Evolutionary conservation across 1,284 basidiomycete species (phyloP).

Genomic region (Naganishia albida): DNA sequence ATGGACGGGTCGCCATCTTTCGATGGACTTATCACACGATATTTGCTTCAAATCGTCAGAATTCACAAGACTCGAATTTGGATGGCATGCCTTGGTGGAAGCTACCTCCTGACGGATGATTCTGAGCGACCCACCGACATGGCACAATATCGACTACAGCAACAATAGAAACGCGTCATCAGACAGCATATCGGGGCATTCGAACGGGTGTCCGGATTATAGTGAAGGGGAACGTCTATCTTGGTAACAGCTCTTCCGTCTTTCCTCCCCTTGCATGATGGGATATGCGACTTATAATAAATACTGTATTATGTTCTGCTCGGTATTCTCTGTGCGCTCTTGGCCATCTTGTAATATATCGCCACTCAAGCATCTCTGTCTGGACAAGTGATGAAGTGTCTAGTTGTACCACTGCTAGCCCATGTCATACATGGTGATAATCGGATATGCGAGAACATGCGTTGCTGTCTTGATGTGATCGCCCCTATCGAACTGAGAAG

Average conservation of each 20-base stretch:
- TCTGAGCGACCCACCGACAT: background rate
- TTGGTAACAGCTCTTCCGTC: background rate
- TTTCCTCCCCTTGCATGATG: background rate
- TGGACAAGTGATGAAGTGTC: background rate
- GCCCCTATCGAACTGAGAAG: background rate
- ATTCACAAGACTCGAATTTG: slow-evolving; percentile 77
- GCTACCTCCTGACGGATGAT: slow-evolving; percentile 30
- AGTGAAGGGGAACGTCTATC: background rate
- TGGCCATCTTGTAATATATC: slow-evolving; percentile 20
- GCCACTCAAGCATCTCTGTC: background rate
- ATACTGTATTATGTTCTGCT: slow-evolving; percentile 9
- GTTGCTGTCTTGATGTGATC: background rate
- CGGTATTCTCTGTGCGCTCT: background rate
- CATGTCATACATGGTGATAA: too few species aligned
- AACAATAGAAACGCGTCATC: background rate
- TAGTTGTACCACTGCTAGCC: slow-evolving; percentile 1
- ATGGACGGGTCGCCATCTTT: background rate
- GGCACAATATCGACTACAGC: background rate
- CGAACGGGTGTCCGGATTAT: background rate
- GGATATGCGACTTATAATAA: slow-evolving; percentile 4
- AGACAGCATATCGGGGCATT: background rate
- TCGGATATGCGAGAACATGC: too few species aligned
- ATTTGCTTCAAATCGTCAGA: slow-evolving; percentile 48
- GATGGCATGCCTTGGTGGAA: slow-evolving; percentile 61
- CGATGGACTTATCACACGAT: background rate